Evolutionary conservation across 2,329 filamentous ascomycete species (phyloP), one percentile per base, ranked within the genome.

Genomic region (Colletotrichum brevisporum): DNA sequence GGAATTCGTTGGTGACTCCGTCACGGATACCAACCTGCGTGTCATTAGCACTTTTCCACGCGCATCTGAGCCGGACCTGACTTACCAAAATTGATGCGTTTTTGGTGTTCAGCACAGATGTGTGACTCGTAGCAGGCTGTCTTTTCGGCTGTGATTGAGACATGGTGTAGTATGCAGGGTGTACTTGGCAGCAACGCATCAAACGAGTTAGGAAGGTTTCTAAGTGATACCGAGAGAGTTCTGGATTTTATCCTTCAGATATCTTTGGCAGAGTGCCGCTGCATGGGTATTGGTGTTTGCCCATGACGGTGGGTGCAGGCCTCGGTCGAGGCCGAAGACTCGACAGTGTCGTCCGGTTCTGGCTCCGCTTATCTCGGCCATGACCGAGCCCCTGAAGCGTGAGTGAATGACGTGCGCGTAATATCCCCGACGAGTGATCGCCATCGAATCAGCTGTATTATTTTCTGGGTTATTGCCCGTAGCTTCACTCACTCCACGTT

Each of bases 11-110:
- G 2, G 71, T 73, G 6, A 76, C 72, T 8, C 75, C 74, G 68
- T 76, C 71, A 15, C 75, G 73, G 63, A 76, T 75, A 15, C 75
- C 75, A 56, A 76, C 71, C 73, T 75, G 41, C 48, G 10, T 45
- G 31, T 51, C 10, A 56, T 39, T 36, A 54, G 2, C 3, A 27
- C n/a, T 13, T 5, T 3, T 6, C 26, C 18, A n/a, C 9, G 24
- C 10, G 1, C 2, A 21, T 6, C 12, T 39, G 5, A 16, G 18
- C 31, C 31, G 4, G 41, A 15, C 41, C 16, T 6, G 41, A 56
- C 64, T 52, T 36, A 75, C 74, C 48, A 74, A 16, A 39, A 76
- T 75, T 3, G 59, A 67, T 36, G 66, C 68, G 50, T 76, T 76
- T 43, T 74, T 75, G 10, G 68, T n/a, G 24, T 76, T 75, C 2